Evolutionary conservation across 805 yeast genomes (phyloP).

Genomic region (Saturnispora dispora): DNA sequence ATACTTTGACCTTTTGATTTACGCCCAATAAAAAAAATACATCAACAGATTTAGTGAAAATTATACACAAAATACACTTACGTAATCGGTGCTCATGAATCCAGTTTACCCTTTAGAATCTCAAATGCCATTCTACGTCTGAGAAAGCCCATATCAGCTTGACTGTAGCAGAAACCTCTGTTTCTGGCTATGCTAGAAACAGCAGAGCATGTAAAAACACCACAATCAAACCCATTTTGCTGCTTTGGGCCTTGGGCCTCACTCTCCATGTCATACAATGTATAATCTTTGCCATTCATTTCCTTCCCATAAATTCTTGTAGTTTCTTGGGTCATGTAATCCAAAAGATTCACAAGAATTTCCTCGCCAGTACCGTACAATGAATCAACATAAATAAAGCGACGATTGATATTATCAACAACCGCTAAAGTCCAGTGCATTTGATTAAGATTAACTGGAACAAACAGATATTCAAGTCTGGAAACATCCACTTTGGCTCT

Average conservation of each 20-base stretch:
- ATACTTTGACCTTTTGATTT: background rate
- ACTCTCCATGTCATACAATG: slow-evolving; percentile 19
- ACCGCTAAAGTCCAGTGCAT: slow-evolving; percentile 92
- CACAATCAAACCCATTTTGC: slow-evolving; percentile 87
- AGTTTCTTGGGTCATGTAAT: slow-evolving; percentile 64
- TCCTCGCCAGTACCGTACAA: slow-evolving; percentile 41
- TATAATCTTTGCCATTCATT: slow-evolving; percentile 25
- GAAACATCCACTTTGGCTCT: slow-evolving; percentile 61
- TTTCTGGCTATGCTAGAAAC: slow-evolving; percentile 53
- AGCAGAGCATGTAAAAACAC: slow-evolving; percentile 81
- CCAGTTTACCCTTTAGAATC: slow-evolving; percentile 27
- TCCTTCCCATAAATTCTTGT: slow-evolving; percentile 38
- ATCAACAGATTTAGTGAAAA: background rate
- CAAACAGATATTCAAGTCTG: slow-evolving; percentile 54
- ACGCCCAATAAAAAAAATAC: background rate
- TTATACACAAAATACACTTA: background rate
- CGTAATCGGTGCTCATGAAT: slow-evolving; percentile 1
- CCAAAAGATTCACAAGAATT: slow-evolving; percentile 39
- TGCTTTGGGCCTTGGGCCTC: slow-evolving; percentile 61
- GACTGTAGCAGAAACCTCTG: slow-evolving; percentile 44
- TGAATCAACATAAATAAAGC: slow-evolving; percentile 73
- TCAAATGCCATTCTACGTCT: slow-evolving; percentile 64
- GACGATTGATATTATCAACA: slow-evolving; percentile 49
- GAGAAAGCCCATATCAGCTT: slow-evolving; percentile 58
- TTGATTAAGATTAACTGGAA: slow-evolving; percentile 76